Evolutionary conservation across 78 protist genomes (phyloP), one percentile per base, ranked within the genome.

Genomic region (Corallochytrium limacisporum): DNA sequence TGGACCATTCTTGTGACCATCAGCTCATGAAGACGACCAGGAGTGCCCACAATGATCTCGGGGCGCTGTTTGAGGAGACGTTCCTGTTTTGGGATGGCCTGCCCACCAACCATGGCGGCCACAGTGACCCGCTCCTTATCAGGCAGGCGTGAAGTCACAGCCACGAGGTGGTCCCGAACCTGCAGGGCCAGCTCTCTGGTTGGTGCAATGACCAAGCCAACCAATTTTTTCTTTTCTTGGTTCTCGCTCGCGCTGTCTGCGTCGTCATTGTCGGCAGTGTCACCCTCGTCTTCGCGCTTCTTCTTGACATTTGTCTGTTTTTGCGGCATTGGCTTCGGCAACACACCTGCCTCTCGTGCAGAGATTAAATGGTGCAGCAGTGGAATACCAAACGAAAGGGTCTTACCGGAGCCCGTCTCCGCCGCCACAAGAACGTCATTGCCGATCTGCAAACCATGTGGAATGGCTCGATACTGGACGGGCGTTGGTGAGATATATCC

Each of bases 181-280:
- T 62, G 68, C 24, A 42, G 10, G 48, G 93, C 89, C 1, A 88
- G 78, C 68, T 88, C 93, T 3, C 94, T 81, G 0, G 87, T 81
- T 6, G 89, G 94, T 9, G 70, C 1, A 29, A 88, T 1, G 13
- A 83, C 28, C 42, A 88, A 51, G 18, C 68, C 84, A 13, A 4
- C 0, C 44, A 55, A 69, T 8, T 32, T 29, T 29, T 48, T 7
- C 16, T 28, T 36, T 33, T 60, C 63, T 15, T 62, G 56, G n/a
- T 9, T 13, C 29, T 38, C 4, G 36, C 40, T 4, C 5, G 40
- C 39, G 61, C 2, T 3, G n/a, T 24, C 61, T 37, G 16, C 28
- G 16, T 53, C 28, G 42, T 8, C 3, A 40, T 53, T 40, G 61
- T 53, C 61, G 39, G 44, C 61, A n/a, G 16, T 13, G n/a, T 15